Conservation (phyloP, 768 basidiomycete species). For the Atractiella rhizophila region DNA sequence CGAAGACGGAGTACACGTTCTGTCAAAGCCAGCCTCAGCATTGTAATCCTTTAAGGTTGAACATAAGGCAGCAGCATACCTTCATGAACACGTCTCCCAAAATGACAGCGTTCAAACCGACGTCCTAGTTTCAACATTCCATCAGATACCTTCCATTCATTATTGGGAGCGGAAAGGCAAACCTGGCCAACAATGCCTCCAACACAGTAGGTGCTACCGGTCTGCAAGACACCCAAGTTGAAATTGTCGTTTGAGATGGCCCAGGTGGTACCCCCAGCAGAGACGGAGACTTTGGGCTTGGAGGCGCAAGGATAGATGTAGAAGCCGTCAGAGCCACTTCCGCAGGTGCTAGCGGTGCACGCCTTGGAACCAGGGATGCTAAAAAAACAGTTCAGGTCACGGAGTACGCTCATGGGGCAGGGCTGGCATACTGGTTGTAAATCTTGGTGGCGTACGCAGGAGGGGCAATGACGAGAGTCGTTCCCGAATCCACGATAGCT, state of each 20-base stretch:
- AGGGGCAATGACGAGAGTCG: conserved; percentile 17
- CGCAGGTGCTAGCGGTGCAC: no score
- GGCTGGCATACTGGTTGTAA: no score
- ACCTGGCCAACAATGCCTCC: conserved; percentile 12
- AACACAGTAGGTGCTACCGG: no score
- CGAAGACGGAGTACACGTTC: no score
- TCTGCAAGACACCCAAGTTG: conserved; percentile 28
- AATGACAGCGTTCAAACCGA: conserved; percentile 13
- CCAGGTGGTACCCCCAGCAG: conserved; percentile 29
- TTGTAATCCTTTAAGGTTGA: conserved; percentile 10
- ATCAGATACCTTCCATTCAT: no score
- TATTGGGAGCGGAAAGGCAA: no score
- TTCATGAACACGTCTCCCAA: conserved; percentile 13
- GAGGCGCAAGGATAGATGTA: conserved; percentile 19
- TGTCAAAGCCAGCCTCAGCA: no score
- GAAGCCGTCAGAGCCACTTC: conserved; percentile 22
- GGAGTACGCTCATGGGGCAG: no score
- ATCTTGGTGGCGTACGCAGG: conserved; percentile 20
- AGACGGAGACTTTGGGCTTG: conserved; percentile 25
- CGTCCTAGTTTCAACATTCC: no score
- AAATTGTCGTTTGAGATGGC: conserved; percentile 22
- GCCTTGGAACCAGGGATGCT: no score
- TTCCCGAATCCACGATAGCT: no score
- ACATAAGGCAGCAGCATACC: conserved; percentile 7
- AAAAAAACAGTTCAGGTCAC: no score